Conservation (phyloP, 345 rosid genomes). For the Sisymbrium altissimum region DNA sequence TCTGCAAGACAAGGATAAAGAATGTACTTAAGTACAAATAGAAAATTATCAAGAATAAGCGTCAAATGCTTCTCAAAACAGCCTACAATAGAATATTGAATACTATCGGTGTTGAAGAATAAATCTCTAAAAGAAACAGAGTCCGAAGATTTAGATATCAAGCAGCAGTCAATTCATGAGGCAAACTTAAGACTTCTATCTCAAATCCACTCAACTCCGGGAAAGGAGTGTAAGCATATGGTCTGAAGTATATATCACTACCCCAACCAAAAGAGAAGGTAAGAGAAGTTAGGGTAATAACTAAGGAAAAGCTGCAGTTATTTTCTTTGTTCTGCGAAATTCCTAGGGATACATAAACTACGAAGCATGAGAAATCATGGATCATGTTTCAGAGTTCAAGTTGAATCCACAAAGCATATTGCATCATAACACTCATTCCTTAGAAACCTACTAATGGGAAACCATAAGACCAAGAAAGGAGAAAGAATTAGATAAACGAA, state of each 20-base stretch:
- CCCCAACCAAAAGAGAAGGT: constrained; percentile 6
- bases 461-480: not conserved
- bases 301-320: not conserved
- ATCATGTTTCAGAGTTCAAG: not conserved
- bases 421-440: constrained; percentile 1
- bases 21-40: not conserved
- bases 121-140: not conserved
- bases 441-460: not conserved
- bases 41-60: not conserved
- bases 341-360: not conserved
- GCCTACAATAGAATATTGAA: not conserved
- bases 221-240: not conserved
- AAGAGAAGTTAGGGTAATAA: not conserved
- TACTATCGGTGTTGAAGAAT: not conserved
- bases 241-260: not conserved
- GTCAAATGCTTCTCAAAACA: constrained; percentile 1
- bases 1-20: constrained; percentile 20
- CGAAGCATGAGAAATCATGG: not conserved
- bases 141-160: not conserved
- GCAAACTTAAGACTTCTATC: not conserved
- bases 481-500: not conserved
- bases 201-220: not conserved
- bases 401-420: not conserved
- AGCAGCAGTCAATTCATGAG: too few relatives aligned
- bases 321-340: not conserved